Percentiles rank a stretch among this genome's conserved stretches.
Evolutionary conservation across 371 early-diverging fungal species (phyloP).

Genomic region (Mortierella sp.): DNA sequence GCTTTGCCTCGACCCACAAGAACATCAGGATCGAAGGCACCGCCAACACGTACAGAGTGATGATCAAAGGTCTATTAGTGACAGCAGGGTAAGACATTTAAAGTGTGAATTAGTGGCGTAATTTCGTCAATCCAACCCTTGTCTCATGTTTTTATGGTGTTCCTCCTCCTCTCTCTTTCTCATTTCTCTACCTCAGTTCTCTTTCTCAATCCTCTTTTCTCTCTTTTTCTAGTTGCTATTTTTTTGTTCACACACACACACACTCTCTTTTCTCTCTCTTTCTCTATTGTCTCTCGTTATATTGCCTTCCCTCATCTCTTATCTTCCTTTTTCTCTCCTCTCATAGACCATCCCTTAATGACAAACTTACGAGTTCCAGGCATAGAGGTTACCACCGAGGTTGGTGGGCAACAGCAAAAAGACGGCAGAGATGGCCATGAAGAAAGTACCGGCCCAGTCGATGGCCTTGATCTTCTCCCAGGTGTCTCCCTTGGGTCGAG

Average conservation of each 20-base stretch:
- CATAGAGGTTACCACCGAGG: conserved; percentile 77
- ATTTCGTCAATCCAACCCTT: background rate
- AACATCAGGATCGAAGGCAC: conserved; percentile 64
- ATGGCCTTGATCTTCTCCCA: conserved; percentile 44
- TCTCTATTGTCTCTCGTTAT: background rate
- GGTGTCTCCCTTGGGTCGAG: conserved; percentile 51
- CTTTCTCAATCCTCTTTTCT: no score
- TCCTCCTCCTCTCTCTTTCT: no score
- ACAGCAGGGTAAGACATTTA: background rate
- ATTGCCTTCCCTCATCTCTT: no score
- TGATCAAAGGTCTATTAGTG: conserved; percentile 62
- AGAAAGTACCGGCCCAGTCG: conserved; percentile 50
- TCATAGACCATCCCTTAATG: background rate
- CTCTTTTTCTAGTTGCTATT: no score
- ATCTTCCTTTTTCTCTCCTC: background rate
- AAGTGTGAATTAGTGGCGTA: background rate
- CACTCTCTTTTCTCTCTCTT: no score
- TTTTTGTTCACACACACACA: no score
- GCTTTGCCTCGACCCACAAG: conserved; percentile 68
- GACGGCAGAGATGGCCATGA: conserved; percentile 58
- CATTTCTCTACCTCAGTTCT: no score
- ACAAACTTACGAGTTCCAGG: conserved; percentile 72
- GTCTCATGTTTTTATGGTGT: no score
- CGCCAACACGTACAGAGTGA: conserved; percentile 67
- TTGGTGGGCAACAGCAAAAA: conserved; percentile 75